Evolutionary conservation across 2,329 filamentous ascomycete genomes (phyloP).

Genomic region (Fusarium nisikadoi): DNA sequence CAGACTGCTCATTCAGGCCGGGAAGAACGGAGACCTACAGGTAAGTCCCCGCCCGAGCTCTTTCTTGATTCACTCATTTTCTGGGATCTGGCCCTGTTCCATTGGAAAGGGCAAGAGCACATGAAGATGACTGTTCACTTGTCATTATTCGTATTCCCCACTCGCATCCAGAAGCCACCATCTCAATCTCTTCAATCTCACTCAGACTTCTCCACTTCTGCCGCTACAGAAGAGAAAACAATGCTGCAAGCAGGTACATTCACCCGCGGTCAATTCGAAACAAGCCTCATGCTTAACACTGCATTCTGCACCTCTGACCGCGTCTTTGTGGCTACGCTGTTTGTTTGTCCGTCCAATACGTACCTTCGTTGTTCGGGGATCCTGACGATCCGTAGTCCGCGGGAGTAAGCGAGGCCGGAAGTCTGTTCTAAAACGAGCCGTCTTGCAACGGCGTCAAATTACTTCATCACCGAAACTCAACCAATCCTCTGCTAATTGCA

Average conservation of each 20-base stretch:
- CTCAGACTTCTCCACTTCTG: slow-evolving; percentile 25
- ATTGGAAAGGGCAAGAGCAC: slow-evolving; percentile 13
- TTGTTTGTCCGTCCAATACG: neutral
- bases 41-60: neutral
- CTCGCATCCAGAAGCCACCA: slow-evolving; percentile 12
- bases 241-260: slow-evolving; percentile 11
- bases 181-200: slow-evolving; percentile 21
- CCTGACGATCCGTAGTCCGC: slow-evolving; percentile 13
- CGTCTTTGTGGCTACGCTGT: slow-evolving; percentile 3
- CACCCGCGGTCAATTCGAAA: slow-evolving; percentile 19
- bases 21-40: slow-evolving; percentile 12
- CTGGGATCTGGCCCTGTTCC: neutral
- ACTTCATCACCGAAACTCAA: neutral
- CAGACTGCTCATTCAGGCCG: slow-evolving; percentile 3
- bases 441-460: slow-evolving; percentile 20
- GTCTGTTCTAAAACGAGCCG: slow-evolving; percentile 3
- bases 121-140: slow-evolving; percentile 15
- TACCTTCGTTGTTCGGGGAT: neutral
- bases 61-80: slow-evolving; percentile 1
- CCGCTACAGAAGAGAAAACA: slow-evolving; percentile 5
- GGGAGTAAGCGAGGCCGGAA: slow-evolving; percentile 24
- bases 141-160: slow-evolving; percentile 24
- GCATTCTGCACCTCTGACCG: slow-evolving; percentile 6
- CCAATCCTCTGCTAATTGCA: neutral
- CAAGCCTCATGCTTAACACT: slow-evolving; percentile 23